Conservation (phyloP, 2,329 filamentous ascomycete species). For the Macrophomina phaseolina region DNA sequence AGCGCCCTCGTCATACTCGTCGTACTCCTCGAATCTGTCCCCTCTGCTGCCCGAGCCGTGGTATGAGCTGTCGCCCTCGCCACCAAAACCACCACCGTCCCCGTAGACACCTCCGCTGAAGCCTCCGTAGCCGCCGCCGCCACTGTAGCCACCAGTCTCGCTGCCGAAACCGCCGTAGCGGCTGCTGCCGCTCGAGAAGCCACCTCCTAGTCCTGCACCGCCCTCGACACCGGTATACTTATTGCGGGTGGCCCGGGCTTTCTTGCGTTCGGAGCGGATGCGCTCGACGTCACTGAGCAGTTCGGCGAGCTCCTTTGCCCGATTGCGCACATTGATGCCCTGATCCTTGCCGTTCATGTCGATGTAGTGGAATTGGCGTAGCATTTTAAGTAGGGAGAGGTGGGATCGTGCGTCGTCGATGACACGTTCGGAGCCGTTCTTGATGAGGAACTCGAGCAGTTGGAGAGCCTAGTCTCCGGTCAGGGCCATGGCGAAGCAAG, state of each 20-base stretch:
- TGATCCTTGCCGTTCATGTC: constrained; percentile 97
- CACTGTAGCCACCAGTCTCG: constrained; percentile 52
- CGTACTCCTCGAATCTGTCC: constrained; percentile 94
- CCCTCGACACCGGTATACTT: constrained; percentile 97
- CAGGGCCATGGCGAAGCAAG: constrained; percentile 27
- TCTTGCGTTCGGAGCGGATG: constrained; percentile 79
- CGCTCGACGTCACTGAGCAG: constrained; percentile 90
- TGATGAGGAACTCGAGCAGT: constrained; percentile 94
- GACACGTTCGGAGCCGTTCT: constrained; percentile 96
- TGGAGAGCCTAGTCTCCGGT: constrained; percentile 68
- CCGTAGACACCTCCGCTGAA: constrained; percentile 83
- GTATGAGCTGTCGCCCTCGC: constrained; percentile 69
- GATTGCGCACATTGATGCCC: constrained; percentile 94
- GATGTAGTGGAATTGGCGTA: constrained; percentile 97
- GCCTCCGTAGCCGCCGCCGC: constrained; percentile 64
- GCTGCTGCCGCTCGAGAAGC: constrained; percentile 57
- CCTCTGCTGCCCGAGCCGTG: constrained; percentile 62
- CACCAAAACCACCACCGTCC: constrained; percentile 93
- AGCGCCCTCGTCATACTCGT: constrained; percentile 86
- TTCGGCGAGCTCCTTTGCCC: constrained; percentile 93
- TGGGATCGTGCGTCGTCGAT: constrained; percentile 97
- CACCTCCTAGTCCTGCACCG: constrained; percentile 65
- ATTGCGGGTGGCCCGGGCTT: constrained; percentile 85
- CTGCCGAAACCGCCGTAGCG: constrained; percentile 92
- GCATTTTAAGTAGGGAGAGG: constrained; percentile 94